These are phyloP conservation scores for Pulveroboletus ravenelii DNA, from an alignment of 768 basidiomycete genomes.

Conservation along the genomic window DNA sequence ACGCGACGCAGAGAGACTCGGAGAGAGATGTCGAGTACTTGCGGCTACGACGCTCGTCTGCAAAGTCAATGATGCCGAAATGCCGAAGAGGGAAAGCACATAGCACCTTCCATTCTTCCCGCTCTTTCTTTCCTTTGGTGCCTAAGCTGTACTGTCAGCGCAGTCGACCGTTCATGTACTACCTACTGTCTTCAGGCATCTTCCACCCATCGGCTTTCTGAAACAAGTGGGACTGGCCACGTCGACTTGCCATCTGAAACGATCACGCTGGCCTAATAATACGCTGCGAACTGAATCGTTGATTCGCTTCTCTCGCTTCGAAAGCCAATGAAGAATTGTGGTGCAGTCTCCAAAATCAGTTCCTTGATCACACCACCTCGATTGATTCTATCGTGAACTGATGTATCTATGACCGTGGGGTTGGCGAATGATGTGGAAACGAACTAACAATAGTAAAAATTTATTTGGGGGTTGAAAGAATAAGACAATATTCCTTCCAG, in stretches of 20 bases:
- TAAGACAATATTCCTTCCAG: background rate
- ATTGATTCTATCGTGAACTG: background rate
- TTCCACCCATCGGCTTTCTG: background rate
- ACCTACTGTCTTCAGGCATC: too few relatives aligned
- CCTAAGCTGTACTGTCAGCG: too few relatives aligned
- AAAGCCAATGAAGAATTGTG: background rate
- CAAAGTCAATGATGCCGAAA: background rate
- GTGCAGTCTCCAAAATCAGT: conserved; percentile 1
- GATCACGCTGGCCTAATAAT: background rate
- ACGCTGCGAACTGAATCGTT: background rate
- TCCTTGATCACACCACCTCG: conserved; percentile 10
- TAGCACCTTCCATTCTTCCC: too few relatives aligned
- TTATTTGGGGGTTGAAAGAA: background rate
- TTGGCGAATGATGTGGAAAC: background rate
- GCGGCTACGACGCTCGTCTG: background rate
- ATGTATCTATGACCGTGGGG: conserved; percentile 3
- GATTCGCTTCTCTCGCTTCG: background rate
- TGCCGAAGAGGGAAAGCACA: background rate
- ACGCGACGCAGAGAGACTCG: background rate
- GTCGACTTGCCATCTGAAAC: background rate
- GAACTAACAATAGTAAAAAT: background rate
- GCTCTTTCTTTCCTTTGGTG: too few relatives aligned
- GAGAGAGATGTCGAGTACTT: background rate
- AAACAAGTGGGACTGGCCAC: background rate
- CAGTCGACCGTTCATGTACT: too few relatives aligned